A percentile compares a stretch with the other conserved stretches of the same genome.
phyloP scores from a whole-genome alignment of 345 rosid genomes.

The Syzygium oleosum region DNA sequence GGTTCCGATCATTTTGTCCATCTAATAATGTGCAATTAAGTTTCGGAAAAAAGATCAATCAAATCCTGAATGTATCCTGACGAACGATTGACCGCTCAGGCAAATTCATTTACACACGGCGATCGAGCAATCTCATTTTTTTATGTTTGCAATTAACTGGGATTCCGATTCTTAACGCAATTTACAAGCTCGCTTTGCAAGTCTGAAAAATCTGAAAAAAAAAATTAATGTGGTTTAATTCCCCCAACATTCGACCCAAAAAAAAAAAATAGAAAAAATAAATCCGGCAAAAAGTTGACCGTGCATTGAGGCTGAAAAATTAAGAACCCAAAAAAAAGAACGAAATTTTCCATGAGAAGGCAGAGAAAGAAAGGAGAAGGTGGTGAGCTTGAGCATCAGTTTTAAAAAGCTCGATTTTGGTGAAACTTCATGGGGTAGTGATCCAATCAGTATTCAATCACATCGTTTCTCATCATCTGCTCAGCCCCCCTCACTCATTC shows the following conservation, averaged over 20 bases:
- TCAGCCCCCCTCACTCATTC: not conserved
- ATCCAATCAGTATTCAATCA: not conserved
- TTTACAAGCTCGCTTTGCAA: accelerated
- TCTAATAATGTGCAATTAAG: not conserved
- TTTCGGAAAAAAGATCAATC: accelerated
- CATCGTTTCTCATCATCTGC: not conserved
- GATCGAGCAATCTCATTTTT: too few relatives aligned
- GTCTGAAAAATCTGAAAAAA: too few relatives aligned
- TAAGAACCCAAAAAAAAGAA: not conserved
- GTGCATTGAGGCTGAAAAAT: not conserved
- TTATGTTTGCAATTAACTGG: too few relatives aligned
- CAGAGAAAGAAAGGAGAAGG: not conserved
- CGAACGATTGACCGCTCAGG: too few relatives aligned
- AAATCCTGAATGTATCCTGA: not conserved
- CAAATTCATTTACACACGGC: too few relatives aligned
- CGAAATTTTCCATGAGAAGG: accelerated
- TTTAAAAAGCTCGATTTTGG: not conserved
- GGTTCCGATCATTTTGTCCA: accelerated
- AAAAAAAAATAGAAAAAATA: too few relatives aligned
- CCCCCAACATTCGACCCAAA: too few relatives aligned
- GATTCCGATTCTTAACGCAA: too few relatives aligned
- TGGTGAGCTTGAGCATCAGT: not conserved
- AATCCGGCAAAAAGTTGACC: too few relatives aligned
- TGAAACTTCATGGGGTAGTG: not conserved
- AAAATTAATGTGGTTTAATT: too few relatives aligned